These are phyloP conservation scores for Termitomyces sp. DNA, from an alignment of 768 basidiomycete genomes.

Conservation along the genomic window DNA sequence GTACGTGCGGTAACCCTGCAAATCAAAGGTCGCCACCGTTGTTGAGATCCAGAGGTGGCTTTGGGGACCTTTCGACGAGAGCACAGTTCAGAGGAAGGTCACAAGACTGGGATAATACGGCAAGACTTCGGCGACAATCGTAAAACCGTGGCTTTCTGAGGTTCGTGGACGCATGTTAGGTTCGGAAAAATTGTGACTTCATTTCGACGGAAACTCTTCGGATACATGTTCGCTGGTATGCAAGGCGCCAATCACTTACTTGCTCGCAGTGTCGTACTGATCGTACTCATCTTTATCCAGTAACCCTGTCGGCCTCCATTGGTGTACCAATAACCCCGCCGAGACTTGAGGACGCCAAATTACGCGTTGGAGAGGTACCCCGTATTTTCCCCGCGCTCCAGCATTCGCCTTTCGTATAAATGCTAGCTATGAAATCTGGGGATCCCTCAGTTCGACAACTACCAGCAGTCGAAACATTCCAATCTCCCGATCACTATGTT, in stretches of 20 bases:
- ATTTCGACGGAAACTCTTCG: slow-evolving; percentile 3
- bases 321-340: background rate
- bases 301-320: background rate
- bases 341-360: background rate
- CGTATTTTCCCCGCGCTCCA: slow-evolving; percentile 10
- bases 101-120: background rate
- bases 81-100: background rate
- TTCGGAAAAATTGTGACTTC: background rate
- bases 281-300: background rate
- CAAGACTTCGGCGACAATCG: background rate
- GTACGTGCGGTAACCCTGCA: background rate
- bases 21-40: background rate
- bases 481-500: slow-evolving; percentile 30
- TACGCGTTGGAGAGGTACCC: slow-evolving; percentile 3
- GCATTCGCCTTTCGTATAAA: background rate
- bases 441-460: slow-evolving; percentile 1
- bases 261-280: background rate
- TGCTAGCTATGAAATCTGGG: background rate
- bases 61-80: background rate
- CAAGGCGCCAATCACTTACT: background rate
- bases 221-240: background rate
- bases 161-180: background rate
- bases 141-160: background rate
- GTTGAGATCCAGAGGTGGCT: background rate
- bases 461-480: background rate